phyloP scores from a whole-genome alignment of 1,139 yeast genomes.

The Pichia sp. region DNA sequence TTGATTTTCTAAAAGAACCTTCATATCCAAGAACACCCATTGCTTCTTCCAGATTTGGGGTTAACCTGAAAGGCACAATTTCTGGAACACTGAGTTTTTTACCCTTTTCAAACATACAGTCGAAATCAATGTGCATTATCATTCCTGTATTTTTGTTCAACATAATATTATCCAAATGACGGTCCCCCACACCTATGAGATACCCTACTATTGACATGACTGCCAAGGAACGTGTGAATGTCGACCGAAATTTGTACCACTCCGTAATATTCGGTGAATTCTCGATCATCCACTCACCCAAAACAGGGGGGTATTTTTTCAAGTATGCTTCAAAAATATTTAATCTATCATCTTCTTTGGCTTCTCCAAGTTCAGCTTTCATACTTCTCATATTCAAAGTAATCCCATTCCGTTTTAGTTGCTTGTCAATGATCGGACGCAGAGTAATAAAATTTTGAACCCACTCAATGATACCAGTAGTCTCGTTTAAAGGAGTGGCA shows the following conservation, averaged over 20 bases:
- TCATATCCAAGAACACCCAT: conserved; percentile 89
- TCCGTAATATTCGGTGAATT: conserved; percentile 84
- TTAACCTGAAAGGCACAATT: conserved; percentile 87
- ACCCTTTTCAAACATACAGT: conserved; percentile 85
- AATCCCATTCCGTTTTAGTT: conserved; percentile 15
- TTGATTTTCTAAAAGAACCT: conserved; percentile 79
- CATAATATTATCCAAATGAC: conserved; percentile 90
- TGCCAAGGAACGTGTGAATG: conserved; percentile 76
- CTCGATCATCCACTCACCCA: conserved; percentile 84
- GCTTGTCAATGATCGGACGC: conserved; percentile 53
- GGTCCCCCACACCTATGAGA: conserved; percentile 85
- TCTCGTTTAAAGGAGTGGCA: conserved; percentile 83
- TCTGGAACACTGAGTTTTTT: conserved; percentile 72
- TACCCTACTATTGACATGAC: conserved; percentile 98
- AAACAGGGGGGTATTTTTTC: conserved; percentile 61
- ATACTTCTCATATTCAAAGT: conserved; percentile 12
- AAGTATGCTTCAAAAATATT: conserved; percentile 36
- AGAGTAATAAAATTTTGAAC: conserved; percentile 81
- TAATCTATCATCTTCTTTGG: conserved; percentile 34
- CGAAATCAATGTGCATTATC: conserved; percentile 91
- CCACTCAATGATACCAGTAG: conserved; percentile 90
- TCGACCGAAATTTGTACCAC: conserved; percentile 80
- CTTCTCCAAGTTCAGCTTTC: conserved; percentile 17
- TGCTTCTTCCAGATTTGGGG: conserved; percentile 86
- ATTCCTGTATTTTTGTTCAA: conserved; percentile 72